Conservation (phyloP, 2,329 filamentous ascomycete species). For the Colletotrichum lindemuthianum region DNA sequence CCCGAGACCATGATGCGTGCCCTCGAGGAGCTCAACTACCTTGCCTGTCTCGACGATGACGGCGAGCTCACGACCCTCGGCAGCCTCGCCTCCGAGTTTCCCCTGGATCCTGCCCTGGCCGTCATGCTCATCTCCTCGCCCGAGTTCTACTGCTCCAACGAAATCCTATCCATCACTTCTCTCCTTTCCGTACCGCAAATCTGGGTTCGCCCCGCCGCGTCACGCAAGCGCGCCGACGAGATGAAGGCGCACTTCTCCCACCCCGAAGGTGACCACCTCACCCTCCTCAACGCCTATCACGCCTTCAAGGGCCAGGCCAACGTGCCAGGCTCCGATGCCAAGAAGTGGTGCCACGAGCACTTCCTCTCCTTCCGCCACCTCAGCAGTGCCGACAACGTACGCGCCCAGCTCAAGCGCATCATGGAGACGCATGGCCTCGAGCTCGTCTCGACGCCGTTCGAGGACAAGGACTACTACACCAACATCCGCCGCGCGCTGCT, state of each 20-base stretch:
- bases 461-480: constrained; percentile 96
- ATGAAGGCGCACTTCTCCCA: constrained; percentile 97
- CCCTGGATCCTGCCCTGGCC: constrained; percentile 90
- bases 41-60: constrained; percentile 95
- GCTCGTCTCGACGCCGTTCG: constrained; percentile 87
- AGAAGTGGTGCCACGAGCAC: constrained; percentile 97
- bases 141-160: constrained; percentile 98
- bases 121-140: constrained; percentile 98
- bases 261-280: constrained; percentile 92
- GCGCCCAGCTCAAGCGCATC: constrained; percentile 89
- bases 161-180: constrained; percentile 94
- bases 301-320: constrained; percentile 85
- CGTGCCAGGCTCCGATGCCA: constrained; percentile 74
- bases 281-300: constrained; percentile 96
- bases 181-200: constrained; percentile 94
- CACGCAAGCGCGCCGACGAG: constrained; percentile 91
- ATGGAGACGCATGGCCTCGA: constrained; percentile 94
- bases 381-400: constrained; percentile 93
- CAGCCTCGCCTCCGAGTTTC: constrained; percentile 91
- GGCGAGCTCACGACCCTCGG: constrained; percentile 90
- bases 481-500: constrained; percentile 95
- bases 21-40: constrained; percentile 95
- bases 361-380: constrained; percentile 91
- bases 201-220: constrained; percentile 86
- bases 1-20: constrained; percentile 99